Percentiles rank a stretch among this genome's conserved stretches.
Conservation (phyloP, 768 basidiomycete genomes). For the Dioszegia aurantiaca region DNA sequence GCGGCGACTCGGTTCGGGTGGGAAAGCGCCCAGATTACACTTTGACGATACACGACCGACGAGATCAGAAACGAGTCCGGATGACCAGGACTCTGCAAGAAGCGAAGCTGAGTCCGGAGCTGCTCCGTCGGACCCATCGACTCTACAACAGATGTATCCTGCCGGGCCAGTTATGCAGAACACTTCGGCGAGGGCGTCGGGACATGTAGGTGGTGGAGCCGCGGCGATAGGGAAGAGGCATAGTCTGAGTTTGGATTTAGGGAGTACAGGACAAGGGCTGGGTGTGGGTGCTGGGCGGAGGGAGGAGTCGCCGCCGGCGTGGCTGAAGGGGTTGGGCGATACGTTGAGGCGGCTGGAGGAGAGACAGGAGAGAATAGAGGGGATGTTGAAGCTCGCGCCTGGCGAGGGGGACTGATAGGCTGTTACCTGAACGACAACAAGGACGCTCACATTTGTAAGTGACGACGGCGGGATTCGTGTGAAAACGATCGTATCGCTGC, state of each 20-base stretch:
- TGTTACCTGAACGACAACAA: neutral
- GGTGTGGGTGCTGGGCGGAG: neutral
- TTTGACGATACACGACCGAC: constrained; percentile 3
- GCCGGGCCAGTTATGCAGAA: constrained; percentile 2
- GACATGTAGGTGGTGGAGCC: constrained; percentile 1
- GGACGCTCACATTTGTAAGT: neutral
- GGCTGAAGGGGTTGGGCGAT: constrained; percentile 9
- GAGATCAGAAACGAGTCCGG: neutral
- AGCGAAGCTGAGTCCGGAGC: neutral
- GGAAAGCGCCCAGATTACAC: neutral
- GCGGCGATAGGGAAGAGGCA: neutral
- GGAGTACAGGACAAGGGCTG: neutral
- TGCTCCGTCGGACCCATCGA: neutral
- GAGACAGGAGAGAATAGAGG: constrained; percentile 16
- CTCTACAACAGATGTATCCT: constrained; percentile 6
- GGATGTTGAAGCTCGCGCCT: constrained; percentile 9
- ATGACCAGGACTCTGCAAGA: neutral
- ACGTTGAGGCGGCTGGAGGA: constrained; percentile 13
- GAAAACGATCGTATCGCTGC: no score
- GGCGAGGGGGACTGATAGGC: constrained; percentile 9
- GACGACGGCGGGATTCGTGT: no score
- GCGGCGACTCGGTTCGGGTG: neutral
- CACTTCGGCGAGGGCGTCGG: constrained; percentile 10
- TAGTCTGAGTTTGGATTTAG: constrained; percentile 4
- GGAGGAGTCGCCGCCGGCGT: constrained; percentile 1